Evolutionary conservation across 495 filamentous ascomycete genomes (phyloP), one percentile per base, ranked within the genome.

Genomic region (Coniosporium apollinis): DNA sequence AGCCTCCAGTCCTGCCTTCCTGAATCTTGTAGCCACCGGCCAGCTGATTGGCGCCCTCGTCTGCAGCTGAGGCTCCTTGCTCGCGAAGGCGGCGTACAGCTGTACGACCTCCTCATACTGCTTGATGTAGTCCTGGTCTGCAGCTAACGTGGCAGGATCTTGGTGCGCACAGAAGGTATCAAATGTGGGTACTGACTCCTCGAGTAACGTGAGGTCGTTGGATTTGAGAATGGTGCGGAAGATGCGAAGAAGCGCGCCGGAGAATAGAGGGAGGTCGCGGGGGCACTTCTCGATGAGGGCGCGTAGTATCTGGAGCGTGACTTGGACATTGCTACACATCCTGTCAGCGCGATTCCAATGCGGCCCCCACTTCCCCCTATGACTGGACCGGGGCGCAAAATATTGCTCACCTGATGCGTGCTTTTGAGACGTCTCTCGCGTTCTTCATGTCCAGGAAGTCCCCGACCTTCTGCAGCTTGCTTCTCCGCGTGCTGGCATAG

Each of bases 401-500:
- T 34, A 13, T 13, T n/a, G 32, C 36, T 13, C n/a, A 38, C 82
- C 82, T 82, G 49, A 82, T 73, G 44, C 77, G 72, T 41, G 69
- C 68, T 44, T 76, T 73, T 61, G 73, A 83, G 38, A 93, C 83
- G 65, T 94, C 86, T 44, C 71, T 76, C 26, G 77, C 77, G 35
- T 83, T 83, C 59, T 81, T 79, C 64, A 82, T 87, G 58, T 92
- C 84, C 47, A 94, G 61, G 50, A 91, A 94, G 48, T 71, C 71
- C 52, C 82, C 82, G 32, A 94, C 82, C 54, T 94, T 94, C 50
- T 85, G 82, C 37, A 94, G 69, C 69, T 93, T 94, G 57, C 79
- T 85, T 39, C 82, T 71, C 34, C 86, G 79, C 44, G 85, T 89
- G 53, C 82, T 86, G 28, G 79, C 82, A 66, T 94, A 93, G 67